Evolutionary conservation across 2,329 filamentous ascomycete genomes (phyloP).

Genomic region (Pseudocercospora eumusae): DNA sequence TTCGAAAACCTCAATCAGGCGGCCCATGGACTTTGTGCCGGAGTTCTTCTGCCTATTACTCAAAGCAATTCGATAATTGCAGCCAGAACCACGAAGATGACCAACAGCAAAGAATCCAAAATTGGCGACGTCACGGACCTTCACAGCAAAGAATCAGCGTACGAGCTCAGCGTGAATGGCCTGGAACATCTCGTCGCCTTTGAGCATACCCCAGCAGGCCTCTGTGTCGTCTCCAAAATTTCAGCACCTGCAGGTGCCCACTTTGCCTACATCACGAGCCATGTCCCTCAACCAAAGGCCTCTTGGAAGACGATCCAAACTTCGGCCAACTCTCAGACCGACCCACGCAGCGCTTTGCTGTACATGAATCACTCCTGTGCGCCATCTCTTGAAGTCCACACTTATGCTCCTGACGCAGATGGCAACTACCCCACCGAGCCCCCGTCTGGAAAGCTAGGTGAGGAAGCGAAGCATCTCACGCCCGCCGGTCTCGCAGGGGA

Average conservation of each 20-base stretch:
- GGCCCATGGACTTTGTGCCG: conserved; percentile 20
- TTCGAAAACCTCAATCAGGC: neutral
- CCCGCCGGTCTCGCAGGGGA: conserved; percentile 27
- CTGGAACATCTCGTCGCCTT: conserved; percentile 46
- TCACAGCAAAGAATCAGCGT: conserved; percentile 26
- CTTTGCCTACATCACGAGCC: conserved; percentile 52
- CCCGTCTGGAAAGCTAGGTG: conserved; percentile 25
- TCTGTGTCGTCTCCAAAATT: conserved; percentile 52
- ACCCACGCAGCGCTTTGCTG: conserved; percentile 59
- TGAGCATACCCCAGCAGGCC: conserved; percentile 42
- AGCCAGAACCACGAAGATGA: conserved; percentile 15
- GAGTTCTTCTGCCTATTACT: conserved; percentile 23
- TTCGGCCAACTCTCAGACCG: conserved; percentile 53
- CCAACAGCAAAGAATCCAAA: conserved; percentile 17
- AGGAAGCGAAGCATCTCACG: conserved; percentile 20
- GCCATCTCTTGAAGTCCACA: conserved; percentile 58
- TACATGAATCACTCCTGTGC: conserved; percentile 59
- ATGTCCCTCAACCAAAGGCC: conserved; percentile 46
- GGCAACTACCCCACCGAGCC: conserved; percentile 33
- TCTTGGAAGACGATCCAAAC: conserved; percentile 58
- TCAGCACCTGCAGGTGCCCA: conserved; percentile 54
- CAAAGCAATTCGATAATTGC: conserved; percentile 21
- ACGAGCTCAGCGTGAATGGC: conserved; percentile 35
- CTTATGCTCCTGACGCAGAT: conserved; percentile 36
- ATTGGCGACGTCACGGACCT: conserved; percentile 21